Evolutionary conservation across 2,329 filamentous ascomycete genomes (phyloP), one percentile per base, ranked within the genome.

Genomic region (Thermothelomyces thermophilus): DNA sequence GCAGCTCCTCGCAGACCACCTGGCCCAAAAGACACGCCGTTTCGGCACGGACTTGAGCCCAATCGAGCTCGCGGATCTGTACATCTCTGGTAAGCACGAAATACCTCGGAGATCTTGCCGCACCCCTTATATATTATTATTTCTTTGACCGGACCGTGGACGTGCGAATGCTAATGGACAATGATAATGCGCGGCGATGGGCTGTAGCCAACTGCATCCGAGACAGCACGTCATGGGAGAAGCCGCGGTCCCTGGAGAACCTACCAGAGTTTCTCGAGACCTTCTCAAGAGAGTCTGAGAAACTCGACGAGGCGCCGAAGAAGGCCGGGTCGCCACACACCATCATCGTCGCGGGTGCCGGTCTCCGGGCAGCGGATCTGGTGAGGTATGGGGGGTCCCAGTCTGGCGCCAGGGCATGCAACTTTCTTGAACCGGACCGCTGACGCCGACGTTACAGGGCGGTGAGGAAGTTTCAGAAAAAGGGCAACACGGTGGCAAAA

Each of bases 301-400:
- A 60, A 48, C 72, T 95, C 17, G 76, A 75, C 1, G 75, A 79
- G 47, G 77, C 86, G 0, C 78, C 86, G 0, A 79, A 84, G 68
- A 74, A 82, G 60, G 83, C 83, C 35, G 86, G 86, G 5, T 73
- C 82, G 1, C 87, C 87, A 28, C 93, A 97, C 66, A 97, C 91
- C 1, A 75, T 98, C 48, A 81, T 98, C 31, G 79, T 98, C n/a
- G 82, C 90, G 11, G 81, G 82, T 8, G 89, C 90, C 5, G 93
- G 89, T 0, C 73, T 96, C 49, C 77, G 93, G 61, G 90, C 93
- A 4, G 90, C 91, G 14, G 87, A 97, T 63, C 70, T 96, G 41
- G 83, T 86, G 24, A 80, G 85, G 83, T 86, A 71, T 37, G 66
- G 5, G 11, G n/a, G n/a, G n/a, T n/a, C 31, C 9, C 13, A 14